Conservation (phyloP, 306 rosid genomes). For the Argentina anserina region DNA sequence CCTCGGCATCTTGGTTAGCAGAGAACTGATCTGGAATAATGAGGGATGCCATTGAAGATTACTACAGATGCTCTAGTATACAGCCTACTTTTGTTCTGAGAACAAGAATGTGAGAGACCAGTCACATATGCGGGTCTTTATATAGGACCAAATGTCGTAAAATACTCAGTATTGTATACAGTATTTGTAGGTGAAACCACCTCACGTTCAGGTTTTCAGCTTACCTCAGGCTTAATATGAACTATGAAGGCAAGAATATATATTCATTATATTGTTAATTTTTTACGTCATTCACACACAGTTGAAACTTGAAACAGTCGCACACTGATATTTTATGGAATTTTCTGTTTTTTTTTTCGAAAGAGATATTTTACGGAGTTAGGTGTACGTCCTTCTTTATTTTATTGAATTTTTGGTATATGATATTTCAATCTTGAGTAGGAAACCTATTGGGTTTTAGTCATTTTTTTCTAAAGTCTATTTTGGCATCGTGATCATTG, state of each 20-base stretch:
- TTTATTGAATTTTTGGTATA: no score
- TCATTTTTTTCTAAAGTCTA: no score
- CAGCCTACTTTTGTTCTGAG: neutral
- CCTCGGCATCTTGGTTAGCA: slow-evolving; percentile 58
- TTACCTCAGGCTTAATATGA: neutral
- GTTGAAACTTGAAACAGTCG: no score
- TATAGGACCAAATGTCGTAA: neutral
- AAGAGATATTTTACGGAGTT: no score
- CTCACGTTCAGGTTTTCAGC: neutral
- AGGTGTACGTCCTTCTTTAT: no score
- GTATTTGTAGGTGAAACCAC: neutral
- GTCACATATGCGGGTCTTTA: neutral
- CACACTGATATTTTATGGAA: no score
- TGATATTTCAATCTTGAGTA: no score
- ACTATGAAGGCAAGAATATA: neutral
- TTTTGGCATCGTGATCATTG: no score
- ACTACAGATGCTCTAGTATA: neutral
- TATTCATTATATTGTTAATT: no score
- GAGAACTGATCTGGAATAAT: slow-evolving; percentile 30
- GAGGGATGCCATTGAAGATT: slow-evolving; percentile 49
- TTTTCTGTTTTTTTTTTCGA: no score
- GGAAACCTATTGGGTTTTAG: no score
- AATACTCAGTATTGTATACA: neutral
- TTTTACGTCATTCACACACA: no score
- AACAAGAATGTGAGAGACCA: neutral